phyloP scores from a whole-genome alignment of 768 basidiomycete species.

The Amanita rimosa region DNA sequence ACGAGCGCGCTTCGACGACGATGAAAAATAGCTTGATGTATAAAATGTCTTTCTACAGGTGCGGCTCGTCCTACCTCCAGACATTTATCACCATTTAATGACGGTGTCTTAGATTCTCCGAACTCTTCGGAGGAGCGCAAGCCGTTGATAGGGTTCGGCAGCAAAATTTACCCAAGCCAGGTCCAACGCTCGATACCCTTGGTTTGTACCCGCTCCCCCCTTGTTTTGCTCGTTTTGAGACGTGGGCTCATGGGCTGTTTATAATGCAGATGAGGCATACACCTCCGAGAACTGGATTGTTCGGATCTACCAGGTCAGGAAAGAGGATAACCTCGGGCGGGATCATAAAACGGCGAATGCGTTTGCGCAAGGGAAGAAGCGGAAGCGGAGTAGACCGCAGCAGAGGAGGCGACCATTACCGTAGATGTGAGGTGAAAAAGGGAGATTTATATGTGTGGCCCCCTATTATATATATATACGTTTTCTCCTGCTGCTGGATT shows the following conservation, averaged over 20 bases:
- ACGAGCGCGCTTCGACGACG: constrained; percentile 68
- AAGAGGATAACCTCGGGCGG: constrained; percentile 84
- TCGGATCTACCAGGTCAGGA: constrained; percentile 92
- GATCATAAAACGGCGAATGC: constrained; percentile 82
- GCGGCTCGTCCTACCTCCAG: neutral
- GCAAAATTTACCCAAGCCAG: constrained; percentile 65
- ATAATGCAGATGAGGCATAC: constrained; percentile 78
- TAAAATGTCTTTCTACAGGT: constrained; percentile 98
- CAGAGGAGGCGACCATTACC: neutral
- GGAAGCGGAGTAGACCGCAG: constrained; percentile 66
- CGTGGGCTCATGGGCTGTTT: too few relatives aligned
- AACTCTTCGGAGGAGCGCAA: constrained; percentile 68
- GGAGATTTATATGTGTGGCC: neutral
- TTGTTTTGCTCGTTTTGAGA: neutral
- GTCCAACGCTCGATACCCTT: constrained; percentile 79
- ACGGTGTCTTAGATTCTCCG: constrained; percentile 50
- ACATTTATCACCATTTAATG: neutral
- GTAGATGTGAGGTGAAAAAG: neutral
- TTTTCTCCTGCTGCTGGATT: neutral
- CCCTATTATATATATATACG: neutral
- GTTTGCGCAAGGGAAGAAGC: constrained; percentile 81
- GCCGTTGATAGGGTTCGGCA: constrained; percentile 83
- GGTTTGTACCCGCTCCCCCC: constrained; percentile 54
- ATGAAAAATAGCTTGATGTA: constrained; percentile 99
- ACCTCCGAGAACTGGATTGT: constrained; percentile 99